Evolutionary conservation across 1,284 basidiomycete genomes (phyloP).

Genomic region (Tremellales sp.): DNA sequence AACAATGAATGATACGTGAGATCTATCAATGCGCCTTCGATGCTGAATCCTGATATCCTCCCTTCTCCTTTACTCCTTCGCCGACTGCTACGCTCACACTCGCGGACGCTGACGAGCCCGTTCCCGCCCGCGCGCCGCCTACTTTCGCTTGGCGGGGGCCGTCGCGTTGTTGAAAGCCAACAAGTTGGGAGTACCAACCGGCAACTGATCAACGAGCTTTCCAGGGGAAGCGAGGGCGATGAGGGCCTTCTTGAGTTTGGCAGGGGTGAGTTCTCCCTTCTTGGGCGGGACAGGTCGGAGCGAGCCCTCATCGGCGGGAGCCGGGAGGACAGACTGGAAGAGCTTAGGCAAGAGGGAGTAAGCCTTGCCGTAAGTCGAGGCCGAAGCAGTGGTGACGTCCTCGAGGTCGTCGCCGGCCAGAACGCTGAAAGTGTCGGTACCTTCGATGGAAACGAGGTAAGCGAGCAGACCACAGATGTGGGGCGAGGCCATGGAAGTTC

Average conservation of each 20-base stretch:
- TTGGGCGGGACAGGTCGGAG: constrained; percentile 29
- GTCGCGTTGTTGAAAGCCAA: constrained; percentile 83
- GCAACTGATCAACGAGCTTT: constrained; percentile 36
- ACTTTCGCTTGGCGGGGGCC: constrained; percentile 21
- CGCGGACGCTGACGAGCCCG: too few species aligned
- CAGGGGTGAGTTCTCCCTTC: constrained; percentile 54
- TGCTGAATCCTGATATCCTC: background rate
- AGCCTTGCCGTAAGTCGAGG: constrained; percentile 43
- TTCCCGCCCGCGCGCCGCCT: constrained; percentile 4
- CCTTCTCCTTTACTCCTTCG: background rate
- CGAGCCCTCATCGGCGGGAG: constrained; percentile 38
- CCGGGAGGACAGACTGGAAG: constrained; percentile 33
- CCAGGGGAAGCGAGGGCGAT: constrained; percentile 59
- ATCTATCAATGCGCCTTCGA: background rate
- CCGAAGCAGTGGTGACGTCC: constrained; percentile 38
- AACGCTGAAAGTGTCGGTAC: constrained; percentile 56
- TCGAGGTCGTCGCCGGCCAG: constrained; percentile 29
- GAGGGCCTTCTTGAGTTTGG: constrained; percentile 70
- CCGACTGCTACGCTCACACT: background rate
- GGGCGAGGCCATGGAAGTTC: constrained; percentile 60
- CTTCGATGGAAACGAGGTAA: constrained; percentile 77
- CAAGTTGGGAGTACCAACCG: constrained; percentile 61
- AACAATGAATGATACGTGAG: too few species aligned
- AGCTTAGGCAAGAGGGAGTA: constrained; percentile 44
- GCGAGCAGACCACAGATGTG: constrained; percentile 66